Evolutionary conservation across 2,329 filamentous ascomycete species (phyloP), one percentile per base, ranked within the genome.

Genomic region (Alternaria ventricosa): DNA sequence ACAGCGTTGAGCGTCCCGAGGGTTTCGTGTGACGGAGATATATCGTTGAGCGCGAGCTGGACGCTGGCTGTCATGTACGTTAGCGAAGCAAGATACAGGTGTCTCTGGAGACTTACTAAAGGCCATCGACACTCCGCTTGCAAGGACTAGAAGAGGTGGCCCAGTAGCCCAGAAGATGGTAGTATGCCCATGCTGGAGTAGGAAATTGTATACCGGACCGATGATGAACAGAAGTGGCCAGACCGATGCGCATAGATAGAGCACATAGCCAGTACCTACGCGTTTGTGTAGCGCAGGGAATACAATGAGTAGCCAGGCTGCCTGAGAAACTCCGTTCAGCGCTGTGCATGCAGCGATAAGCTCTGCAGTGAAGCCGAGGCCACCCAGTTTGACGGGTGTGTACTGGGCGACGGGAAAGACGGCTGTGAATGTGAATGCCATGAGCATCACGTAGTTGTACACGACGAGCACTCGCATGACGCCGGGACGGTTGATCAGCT

Each of bases 11-110:
- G 81, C 0, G 88, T 93, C 0, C 90, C 92, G 10, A 95, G 82
- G 0, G 88, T 86, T 45, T 84, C 82, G 1, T 87, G 85, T 10
- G 84, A 87, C 0, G 92, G 92, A 0, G 89, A 85, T 3, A 91
- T 87, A 61, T 94, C 91, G 77, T 95, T 95, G 30, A 95, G 74
- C 0, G 88, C 88, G 9, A 95, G 87, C 81, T 94, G 91, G 1
- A 90, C 85, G 2, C 84, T 89, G 0, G 90, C 81, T 82, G 49
- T 5, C 10, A 5, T 20, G 9, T 5, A 36, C 11, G 46, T 69
- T 45, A 71, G 63, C 11, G 49, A 50, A n/a, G 10, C 3, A 54
- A n/a, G 12, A 25, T 2, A 28, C 9, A 33, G 1, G 49, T 25
- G 8, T n/a, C 9, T n/a, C 10, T 25, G 11, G 12, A 33, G 3